Evolutionary conservation across 176 grass and related monocot species (phyloP), one percentile per base, ranked within the genome.

Genomic region (Aegilops longissima): DNA sequence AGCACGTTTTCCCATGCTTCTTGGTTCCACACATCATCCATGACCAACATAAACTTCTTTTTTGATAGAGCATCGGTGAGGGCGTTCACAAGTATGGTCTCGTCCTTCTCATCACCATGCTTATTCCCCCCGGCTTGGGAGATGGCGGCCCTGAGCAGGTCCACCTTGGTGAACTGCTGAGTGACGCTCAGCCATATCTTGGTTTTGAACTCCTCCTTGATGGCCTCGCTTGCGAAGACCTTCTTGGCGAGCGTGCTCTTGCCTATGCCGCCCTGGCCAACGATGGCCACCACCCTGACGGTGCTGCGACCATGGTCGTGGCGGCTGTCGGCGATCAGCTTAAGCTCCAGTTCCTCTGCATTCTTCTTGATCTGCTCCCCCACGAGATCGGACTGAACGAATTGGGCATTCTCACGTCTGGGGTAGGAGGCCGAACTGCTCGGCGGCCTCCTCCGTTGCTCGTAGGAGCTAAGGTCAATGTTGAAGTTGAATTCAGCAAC

Each of bases 251-350:
- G 61, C 0, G 24, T 23, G 23, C 1, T 27, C 61, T 64, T 64
- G 10, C 61, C 61, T 12, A 64, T 64, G 11, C 63, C 63, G 0
- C 63, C 63, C 12, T 13, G 63, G 14, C 51, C 51, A 17, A 17
- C 16, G 5, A 54, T 54, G 51, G 51, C 51, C 51, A 54, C 51
- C 51, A 54, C 51, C 0, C 2, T 52, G 49, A 52, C 5, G 12
- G 4, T 25, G n/a, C 8, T 2, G 44, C 14, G 17, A 31, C 1
- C 1, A 1, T 54, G 14, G 0, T 18, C 16, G 2, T 2, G 49
- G 14, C 0, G 14, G 49, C 1, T 4, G 49, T 4, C 0, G 1
- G 39, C 0, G 16, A 54, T 54, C 0, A 54, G 16, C 16, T 6
- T 2, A 0, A 6, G 51, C 16, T 0, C 51, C 5, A 54, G 51